These are phyloP conservation scores for Cucumis cinereus DNA, from an alignment of 306 rosid species.

Conservation along the genomic window DNA sequence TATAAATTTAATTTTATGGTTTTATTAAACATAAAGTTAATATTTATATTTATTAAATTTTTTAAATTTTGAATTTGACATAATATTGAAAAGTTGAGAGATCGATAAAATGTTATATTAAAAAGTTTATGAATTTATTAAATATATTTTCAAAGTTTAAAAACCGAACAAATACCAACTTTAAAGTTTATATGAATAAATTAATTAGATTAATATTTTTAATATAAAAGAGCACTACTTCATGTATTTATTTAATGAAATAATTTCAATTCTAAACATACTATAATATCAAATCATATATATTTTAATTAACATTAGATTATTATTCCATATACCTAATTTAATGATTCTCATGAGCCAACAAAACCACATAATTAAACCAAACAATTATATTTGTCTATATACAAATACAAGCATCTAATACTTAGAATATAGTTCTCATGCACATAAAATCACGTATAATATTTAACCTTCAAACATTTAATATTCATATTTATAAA, in stretches of 20 bases:
- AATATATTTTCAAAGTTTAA: too few species aligned
- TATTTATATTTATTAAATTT: too few species aligned
- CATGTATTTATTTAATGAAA: background rate
- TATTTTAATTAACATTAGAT: background rate
- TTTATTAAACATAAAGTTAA: too few species aligned
- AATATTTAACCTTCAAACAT: background rate
- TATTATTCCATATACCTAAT: background rate
- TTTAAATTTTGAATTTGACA: too few species aligned
- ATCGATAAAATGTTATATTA: too few species aligned
- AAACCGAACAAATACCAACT: too few species aligned
- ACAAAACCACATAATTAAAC: background rate
- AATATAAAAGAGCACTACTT: background rate
- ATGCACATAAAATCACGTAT: background rate
- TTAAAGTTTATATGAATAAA: too few species aligned
- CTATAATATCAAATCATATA: background rate
- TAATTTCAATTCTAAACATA: background rate
- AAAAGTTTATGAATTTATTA: too few species aligned
- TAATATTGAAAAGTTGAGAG: too few species aligned
- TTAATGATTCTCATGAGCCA: background rate
- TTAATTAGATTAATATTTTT: background rate
- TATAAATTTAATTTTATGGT: too few species aligned
- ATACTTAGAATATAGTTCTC: background rate
- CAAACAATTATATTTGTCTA: background rate
- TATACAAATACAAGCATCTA: background rate
- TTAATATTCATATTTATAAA: background rate